phyloP scores from a whole-genome alignment of 2,329 filamentous ascomycete species.

The Thyridium curvatum region DNA sequence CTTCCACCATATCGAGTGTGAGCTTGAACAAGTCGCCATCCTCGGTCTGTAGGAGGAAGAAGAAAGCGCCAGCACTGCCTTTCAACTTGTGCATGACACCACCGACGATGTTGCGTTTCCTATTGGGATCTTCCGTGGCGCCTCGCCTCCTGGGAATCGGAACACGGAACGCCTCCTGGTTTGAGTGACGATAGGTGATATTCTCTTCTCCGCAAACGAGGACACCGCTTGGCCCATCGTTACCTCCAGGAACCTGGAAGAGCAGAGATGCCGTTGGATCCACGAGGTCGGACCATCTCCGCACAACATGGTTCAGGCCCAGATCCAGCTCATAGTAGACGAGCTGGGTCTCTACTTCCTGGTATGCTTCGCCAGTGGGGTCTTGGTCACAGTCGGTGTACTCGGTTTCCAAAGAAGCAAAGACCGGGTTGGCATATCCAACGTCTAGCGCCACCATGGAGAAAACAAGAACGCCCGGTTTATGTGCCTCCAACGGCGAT shows the following conservation, averaged over 20 bases:
- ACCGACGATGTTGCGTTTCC: conserved; percentile 79
- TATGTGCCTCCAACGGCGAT: conserved; percentile 93
- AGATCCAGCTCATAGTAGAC: conserved; percentile 98
- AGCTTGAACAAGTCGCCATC: conserved; percentile 99
- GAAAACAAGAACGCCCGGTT: conserved; percentile 83
- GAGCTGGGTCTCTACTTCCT: conserved; percentile 80
- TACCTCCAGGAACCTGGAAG: conserved; percentile 92
- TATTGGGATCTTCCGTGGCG: conserved; percentile 82
- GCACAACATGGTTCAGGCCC: conserved; percentile 92
- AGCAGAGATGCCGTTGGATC: conserved; percentile 84
- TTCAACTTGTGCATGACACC: conserved; percentile 98
- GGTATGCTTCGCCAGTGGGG: conserved; percentile 72
- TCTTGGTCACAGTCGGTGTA: conserved; percentile 91
- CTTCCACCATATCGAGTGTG: conserved; percentile 83
- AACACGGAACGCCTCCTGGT: conserved; percentile 82
- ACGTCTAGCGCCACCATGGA: conserved; percentile 86
- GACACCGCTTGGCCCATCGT: conserved; percentile 89
- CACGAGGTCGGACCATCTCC: conserved; percentile 92
- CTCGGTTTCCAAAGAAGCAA: conserved; percentile 89
- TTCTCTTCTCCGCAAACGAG: conserved; percentile 91
- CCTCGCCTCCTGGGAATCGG: conserved; percentile 83
- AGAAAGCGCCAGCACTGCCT: conserved; percentile 76
- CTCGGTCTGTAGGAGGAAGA: conserved; percentile 92
- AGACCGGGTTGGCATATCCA: conserved; percentile 94
- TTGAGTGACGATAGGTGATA: conserved; percentile 95